Base-by-base conservation (phyloP, 352 stramenopile genomes). In the Phytophthora aleatoria region DNA sequence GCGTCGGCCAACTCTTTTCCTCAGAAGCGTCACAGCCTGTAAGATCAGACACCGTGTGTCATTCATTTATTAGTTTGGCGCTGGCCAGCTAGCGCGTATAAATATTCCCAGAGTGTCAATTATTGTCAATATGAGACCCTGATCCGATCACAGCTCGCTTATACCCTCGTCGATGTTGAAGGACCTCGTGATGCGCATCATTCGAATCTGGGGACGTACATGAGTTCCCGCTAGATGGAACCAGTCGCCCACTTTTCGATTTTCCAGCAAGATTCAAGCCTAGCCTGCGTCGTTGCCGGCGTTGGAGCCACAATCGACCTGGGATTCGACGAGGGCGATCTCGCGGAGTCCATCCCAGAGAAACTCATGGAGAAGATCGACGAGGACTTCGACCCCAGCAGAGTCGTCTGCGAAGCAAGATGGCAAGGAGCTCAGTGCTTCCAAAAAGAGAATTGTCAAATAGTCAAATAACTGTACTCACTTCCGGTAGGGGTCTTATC, bases 21-120 rank as follows among this genome's bases (percentile, higher is more conserved):
- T 44, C 38, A 41, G 20, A 71, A 71, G 48, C 69, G 64, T 42
- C 57, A 77, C 43, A 77, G 69, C 15, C 28, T 74, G 50, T 77
- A 60, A 68, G 26, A 50, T 28, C 35, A 16, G 35, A 41, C 35
- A 41, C 35, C 12, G 0, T 16, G 35, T 41, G 35, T 41, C 35
- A 16, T 41, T 41, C 35, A 41, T 41, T 41, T 41, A 41, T 41
- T 41, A 41, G 35, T 41, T 41, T 41, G n/a, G 35, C 33, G 33
- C 35, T 41, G 35, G 20, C 5, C 35, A n/a, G 11, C 12, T 41
- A 41, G 35, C 35, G 35, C 35, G n/a, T 41, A 7, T 41, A 41
- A 41, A 41, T 41, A 16, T 41, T n/a, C n/a, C 8, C 35, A n/a
- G n/a, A 41, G 3, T 41, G 7, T n/a, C 35, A 41, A 41, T 41